Evolutionary conservation across 768 basidiomycete genomes (phyloP), one percentile per base, ranked within the genome.

Genomic region (Tulasnella sp.): DNA sequence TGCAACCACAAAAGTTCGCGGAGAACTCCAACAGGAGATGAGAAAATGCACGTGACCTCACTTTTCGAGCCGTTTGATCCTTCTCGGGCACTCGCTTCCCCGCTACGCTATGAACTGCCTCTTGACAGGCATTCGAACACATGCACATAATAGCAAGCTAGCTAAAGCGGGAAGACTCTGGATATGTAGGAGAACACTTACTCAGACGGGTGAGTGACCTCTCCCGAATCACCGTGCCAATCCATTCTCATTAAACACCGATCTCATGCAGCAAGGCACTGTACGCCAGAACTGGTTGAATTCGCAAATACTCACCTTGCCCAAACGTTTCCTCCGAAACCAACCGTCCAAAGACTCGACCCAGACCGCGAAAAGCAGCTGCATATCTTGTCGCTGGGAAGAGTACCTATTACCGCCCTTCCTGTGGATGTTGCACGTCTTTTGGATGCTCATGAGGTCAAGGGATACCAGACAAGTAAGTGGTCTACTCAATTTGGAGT

Each of bases 391-490:
- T 52, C 19, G 5, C 47, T 52, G n/a, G 29, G 16, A 29, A 67
- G 72, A 5, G 7, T 91, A 1, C 86, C 89, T 1, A 78, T 78
- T 37, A 83, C 86, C 5, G 83, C 85, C 0, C 83, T 87, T 34
- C 84, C 86, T 11, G 78, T 81, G 12, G 90, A 91, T 77, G 78
- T 91, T 47, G 81, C 77, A 32, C 76, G 80, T 37, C 52, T 81
- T 39, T 76, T 79, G 34, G 74, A 83, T 47, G 81, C 84, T 75
- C 77, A 81, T 1, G 71, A 74, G 34, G 69, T 79, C 5, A 77
- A 77, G 42, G 79, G 78, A 64, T 74, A 78, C 32, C 68, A 72
- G 22, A 67, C 72, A 42, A 77, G 80, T 80, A 69, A 47, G 78
- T 74, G n/a, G 39, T 62, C 16, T 9, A 35, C 62, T 26, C 22